Conservation (phyloP, 495 filamentous ascomycete genomes). For the Lentithecium fluviatile region DNA sequence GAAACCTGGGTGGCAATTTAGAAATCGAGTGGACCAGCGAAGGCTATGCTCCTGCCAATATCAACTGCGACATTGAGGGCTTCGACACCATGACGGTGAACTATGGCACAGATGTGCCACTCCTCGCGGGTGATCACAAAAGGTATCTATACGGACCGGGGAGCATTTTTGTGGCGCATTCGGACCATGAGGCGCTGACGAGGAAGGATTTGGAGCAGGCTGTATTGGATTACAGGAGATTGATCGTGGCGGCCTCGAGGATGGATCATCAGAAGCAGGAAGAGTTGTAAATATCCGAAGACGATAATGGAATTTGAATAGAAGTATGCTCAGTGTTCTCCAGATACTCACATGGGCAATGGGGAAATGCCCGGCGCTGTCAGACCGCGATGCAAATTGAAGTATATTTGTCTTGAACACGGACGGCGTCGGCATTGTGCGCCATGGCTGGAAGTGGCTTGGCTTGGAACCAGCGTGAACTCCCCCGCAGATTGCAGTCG, state of each 20-base stretch:
- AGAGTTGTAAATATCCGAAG: not conserved
- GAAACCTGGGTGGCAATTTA: constrained; percentile 57
- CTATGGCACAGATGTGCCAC: constrained; percentile 90
- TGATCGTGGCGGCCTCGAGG: constrained; percentile 31
- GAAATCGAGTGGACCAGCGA: constrained; percentile 55
- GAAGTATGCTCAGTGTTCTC: too few species aligned
- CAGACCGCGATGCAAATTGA: too few species aligned
- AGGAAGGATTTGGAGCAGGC: constrained; percentile 58
- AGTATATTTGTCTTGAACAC: too few species aligned
- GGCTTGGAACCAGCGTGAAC: too few species aligned
- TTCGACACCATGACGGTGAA: constrained; percentile 80
- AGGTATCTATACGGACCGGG: constrained; percentile 89
- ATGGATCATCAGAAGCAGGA: constrained; percentile 11
- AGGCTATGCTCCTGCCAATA: constrained; percentile 72
- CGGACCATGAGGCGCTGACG: constrained; percentile 75
- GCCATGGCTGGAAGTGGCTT: too few species aligned
- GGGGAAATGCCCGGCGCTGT: too few species aligned
- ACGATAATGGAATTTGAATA: not conserved
- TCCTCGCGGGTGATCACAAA: constrained; percentile 68
- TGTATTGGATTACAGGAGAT: constrained; percentile 47
- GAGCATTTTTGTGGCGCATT: constrained; percentile 84
- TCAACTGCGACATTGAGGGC: constrained; percentile 76
- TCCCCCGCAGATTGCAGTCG: too few species aligned
- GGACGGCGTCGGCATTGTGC: too few species aligned
- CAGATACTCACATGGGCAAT: too few species aligned